Evolutionary conservation across 2,329 filamentous ascomycete genomes (phyloP).

Genomic region (Apiospora phragmitis): DNA sequence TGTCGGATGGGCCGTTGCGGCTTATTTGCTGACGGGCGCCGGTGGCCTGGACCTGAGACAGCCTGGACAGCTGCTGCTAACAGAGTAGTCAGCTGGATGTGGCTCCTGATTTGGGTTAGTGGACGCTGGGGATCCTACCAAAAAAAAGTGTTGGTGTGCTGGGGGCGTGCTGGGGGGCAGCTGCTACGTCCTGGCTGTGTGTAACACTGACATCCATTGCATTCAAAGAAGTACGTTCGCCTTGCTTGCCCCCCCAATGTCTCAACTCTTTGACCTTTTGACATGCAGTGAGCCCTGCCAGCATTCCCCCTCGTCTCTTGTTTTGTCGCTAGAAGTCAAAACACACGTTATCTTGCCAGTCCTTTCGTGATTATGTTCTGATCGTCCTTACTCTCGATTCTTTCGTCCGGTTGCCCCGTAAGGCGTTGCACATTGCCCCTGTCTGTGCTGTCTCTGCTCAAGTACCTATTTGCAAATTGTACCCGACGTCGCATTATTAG

Average conservation of each 20-base stretch:
- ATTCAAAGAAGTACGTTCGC: not conserved
- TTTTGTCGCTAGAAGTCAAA: not conserved
- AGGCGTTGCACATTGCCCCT: not conserved
- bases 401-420: not conserved
- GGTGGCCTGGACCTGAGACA: not conserved
- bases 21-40: not conserved
- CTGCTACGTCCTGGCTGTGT: not conserved
- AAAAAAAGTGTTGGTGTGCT: slow-evolving; percentile 8
- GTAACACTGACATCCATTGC: not conserved
- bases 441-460: not conserved
- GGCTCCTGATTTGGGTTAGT: not conserved
- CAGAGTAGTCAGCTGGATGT: slow-evolving; percentile 1
- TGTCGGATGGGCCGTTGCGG: slow-evolving; percentile 6
- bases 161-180: not conserved
- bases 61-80: not conserved
- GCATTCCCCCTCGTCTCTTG: slow-evolving; percentile 1
- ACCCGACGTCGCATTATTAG: not conserved
- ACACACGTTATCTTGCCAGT: not conserved
- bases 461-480: not conserved
- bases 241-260: not conserved
- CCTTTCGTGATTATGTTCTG: not conserved
- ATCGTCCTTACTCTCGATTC: not conserved
- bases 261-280: slow-evolving; percentile 7
- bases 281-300: not conserved
- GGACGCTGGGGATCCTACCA: not conserved